Conservation (phyloP, 1,139 yeast species). For the Candida tropicalis region DNA sequence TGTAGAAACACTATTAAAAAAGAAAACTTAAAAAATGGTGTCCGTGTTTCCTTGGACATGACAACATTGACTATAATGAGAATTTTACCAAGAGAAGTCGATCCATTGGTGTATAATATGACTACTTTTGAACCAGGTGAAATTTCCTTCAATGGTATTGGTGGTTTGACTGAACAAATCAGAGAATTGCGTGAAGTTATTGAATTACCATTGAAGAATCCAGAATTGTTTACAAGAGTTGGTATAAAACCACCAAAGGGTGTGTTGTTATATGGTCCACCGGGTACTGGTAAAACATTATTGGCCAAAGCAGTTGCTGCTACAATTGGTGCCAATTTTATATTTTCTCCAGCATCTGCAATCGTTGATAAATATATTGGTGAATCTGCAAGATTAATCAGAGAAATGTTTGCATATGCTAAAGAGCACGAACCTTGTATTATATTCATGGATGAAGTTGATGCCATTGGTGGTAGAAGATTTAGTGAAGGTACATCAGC, state of each 20-base stretch:
- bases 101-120: constrained; percentile 98
- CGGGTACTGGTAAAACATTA: constrained; percentile 97
- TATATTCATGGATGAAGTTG: constrained; percentile 98
- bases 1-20: constrained; percentile 92
- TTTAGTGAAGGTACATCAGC: constrained; percentile 99
- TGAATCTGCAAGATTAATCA: constrained; percentile 92
- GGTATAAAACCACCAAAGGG: constrained; percentile 99
- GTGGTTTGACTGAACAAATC: constrained; percentile 95
- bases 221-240: constrained; percentile 91
- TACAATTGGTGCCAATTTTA: constrained; percentile 96
- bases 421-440: constrained; percentile 98
- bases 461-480: constrained; percentile 98
- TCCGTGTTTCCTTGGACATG: constrained; percentile 95
- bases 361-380: constrained; percentile 99
- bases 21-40: constrained; percentile 85
- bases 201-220: constrained; percentile 95
- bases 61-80: constrained; percentile 98
- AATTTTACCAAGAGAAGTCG: constrained; percentile 95
- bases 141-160: constrained; percentile 91
- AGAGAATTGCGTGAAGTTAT: constrained; percentile 97
- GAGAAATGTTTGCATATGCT: constrained; percentile 99
- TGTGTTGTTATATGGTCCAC: constrained; percentile 96
- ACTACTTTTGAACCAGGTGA: constrained; percentile 97
- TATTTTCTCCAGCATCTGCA: constrained; percentile 96
- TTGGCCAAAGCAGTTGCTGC: constrained; percentile 99